phyloP scores from a whole-genome alignment of 2,329 filamentous ascomycete species.

The Hypoxylon sp. region DNA sequence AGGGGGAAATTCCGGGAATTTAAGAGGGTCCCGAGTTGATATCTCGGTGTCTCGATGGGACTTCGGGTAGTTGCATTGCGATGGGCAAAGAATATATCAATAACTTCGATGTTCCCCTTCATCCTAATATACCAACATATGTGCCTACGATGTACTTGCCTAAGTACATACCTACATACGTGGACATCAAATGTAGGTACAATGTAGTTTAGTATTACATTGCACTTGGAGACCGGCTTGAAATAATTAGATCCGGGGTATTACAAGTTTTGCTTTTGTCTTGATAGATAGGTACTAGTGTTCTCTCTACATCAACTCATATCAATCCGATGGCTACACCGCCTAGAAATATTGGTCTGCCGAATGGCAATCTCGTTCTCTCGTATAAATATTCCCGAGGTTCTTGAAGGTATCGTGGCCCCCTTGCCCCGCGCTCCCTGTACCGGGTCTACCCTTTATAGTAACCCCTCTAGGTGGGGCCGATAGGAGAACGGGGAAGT shows the following conservation, averaged over 20 bases:
- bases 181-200: too few species aligned
- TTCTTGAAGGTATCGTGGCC: conserved; percentile 32
- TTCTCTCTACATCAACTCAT: conserved; percentile 4
- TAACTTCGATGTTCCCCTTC: not conserved
- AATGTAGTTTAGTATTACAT: not conserved
- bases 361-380: conserved; percentile 14
- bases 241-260: conserved; percentile 23
- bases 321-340: conserved; percentile 1
- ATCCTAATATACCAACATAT: not conserved
- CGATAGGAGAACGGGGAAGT: conserved; percentile 29
- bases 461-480: conserved; percentile 27
- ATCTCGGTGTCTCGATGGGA: conserved; percentile 13
- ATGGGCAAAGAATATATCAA: conserved; percentile 5
- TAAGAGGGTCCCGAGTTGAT: conserved; percentile 11
- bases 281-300: not conserved
- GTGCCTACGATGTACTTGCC: not conserved
- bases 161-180: too few species aligned
- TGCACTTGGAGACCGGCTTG: not conserved
- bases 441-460: conserved; percentile 39
- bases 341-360: conserved; percentile 8
- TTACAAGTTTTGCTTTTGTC: not conserved
- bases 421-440: conserved; percentile 19
- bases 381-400: conserved; percentile 39
- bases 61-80: conserved; percentile 7
- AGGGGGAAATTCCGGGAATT: conserved; percentile 31